phyloP scores from a whole-genome alignment of 805 yeast species.

The Kuraishia floccosa region DNA sequence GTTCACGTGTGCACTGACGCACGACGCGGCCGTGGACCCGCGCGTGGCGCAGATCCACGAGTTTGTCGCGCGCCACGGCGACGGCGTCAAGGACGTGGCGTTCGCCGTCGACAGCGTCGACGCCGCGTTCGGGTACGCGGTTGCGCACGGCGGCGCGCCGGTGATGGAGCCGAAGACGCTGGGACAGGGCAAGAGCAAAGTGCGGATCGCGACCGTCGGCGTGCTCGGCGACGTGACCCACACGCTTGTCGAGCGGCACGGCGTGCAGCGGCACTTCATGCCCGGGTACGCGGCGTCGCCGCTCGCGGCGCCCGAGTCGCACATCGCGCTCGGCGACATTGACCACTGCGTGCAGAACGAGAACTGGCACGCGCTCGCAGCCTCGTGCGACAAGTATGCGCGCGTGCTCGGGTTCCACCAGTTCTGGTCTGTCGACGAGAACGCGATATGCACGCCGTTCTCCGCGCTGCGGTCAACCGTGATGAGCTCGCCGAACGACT shows the following conservation, averaged over 20 bases:
- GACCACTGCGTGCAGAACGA: constrained; percentile 82
- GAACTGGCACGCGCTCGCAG: constrained; percentile 55
- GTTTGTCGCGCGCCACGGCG: constrained; percentile 53
- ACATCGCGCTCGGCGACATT: constrained; percentile 29
- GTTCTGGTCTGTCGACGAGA: constrained; percentile 81
- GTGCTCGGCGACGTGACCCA: constrained; percentile 59
- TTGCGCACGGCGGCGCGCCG: constrained; percentile 38
- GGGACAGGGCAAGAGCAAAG: constrained; percentile 30
- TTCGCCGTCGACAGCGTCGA: constrained; percentile 47
- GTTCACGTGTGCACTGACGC: constrained; percentile 25
- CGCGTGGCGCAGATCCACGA: constrained; percentile 23
- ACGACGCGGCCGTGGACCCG: constrained; percentile 2
- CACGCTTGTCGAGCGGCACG: constrained; percentile 42
- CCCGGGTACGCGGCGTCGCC: constrained; percentile 24
- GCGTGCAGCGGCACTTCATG: constrained; percentile 31
- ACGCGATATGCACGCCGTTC: constrained; percentile 55
- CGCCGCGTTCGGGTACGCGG: constrained; percentile 31
- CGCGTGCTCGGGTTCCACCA: constrained; percentile 60
- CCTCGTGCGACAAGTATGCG: constrained; percentile 48
- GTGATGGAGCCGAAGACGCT: constrained; percentile 16
- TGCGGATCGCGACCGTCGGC: constrained; percentile 38
- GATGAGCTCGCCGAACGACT: constrained; percentile 58
- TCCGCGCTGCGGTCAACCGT: constrained; percentile 67
- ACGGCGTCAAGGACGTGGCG: constrained; percentile 70
- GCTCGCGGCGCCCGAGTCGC: constrained; percentile 15